Evolutionary conservation across 352 stramenopile genomes (phyloP), one percentile per base, ranked within the genome.

Genomic region (Blastocystis sp.): DNA sequence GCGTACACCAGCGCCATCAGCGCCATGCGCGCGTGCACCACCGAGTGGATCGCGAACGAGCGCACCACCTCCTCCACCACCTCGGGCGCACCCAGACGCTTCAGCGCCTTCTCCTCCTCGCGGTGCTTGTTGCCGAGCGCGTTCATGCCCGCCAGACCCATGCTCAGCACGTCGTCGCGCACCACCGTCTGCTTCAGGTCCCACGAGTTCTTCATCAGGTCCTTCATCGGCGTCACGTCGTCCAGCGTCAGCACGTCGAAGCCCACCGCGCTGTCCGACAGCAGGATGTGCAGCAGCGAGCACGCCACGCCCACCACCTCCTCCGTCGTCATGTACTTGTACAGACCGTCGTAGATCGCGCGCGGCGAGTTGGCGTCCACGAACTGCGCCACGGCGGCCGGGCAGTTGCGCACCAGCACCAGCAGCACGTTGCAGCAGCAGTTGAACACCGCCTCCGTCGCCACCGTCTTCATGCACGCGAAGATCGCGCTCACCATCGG

Each of bases 331-430:
- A 33, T 69, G 61, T 85, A 85, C 50, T 55, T 67, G n/a, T 69
- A 69, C 50, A 85, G 51, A 3, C 74, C 74, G 41, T 85, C 74
- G 61, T 85, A 85, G 51, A 85, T 85, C 21, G 74, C 74, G 61
- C 74, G 74, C 37, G 74, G 74, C 51, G 74, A 85, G 74, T 85
- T 85, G 41, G 12, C 74, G 61, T 41, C 74, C 51, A 69, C 60
- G 74, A 85, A 85, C 74, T 85, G 74, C 29, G 51, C 41, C 6
- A 55, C 13, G 29, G 74, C 51, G 50, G 33, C 41, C 3, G 74
- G 74, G 33, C 29, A 66, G 51, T 85, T 85, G 33, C 60, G 74
- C 51, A 85, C 74, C 74, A 85, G 51, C 24, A 67, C 9, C n/a
- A 29, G 55, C 50, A 85, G 51, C 37, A 59, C 45, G 26, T 67